A percentile compares a stretch with the other conserved stretches of the same genome.
Conservation (phyloP, 2,329 filamentous ascomycete species). For the Dryadomyces quercivorus region DNA sequence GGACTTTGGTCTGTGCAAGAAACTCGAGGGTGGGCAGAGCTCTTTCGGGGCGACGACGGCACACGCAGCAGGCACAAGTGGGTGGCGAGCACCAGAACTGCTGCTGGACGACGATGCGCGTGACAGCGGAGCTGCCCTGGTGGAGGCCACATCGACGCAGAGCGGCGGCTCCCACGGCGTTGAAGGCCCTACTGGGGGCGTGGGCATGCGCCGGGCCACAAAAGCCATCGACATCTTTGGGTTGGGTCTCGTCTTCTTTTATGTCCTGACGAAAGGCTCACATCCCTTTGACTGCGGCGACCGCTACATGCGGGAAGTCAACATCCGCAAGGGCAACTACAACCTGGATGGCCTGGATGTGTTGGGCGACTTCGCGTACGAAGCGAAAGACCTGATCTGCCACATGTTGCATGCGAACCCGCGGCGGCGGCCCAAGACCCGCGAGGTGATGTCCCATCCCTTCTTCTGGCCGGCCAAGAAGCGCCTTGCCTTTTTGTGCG, state of each 20-base stretch:
- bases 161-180: conserved; percentile 34
- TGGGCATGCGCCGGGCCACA: conserved; percentile 60
- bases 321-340: conserved; percentile 84
- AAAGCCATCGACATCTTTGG: conserved; percentile 97
- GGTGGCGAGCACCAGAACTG: conserved; percentile 92
- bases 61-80: conserved; percentile 83
- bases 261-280: conserved; percentile 83
- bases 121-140: conserved; percentile 28
- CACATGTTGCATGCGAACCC: conserved; percentile 58
- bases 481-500: conserved; percentile 82
- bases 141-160: conserved; percentile 38
- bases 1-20: conserved; percentile 96
- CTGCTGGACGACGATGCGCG: conserved; percentile 66
- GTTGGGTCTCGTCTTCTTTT: conserved; percentile 94
- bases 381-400: conserved; percentile 75
- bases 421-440: conserved; percentile 53
- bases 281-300: conserved; percentile 94
- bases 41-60: conserved; percentile 92
- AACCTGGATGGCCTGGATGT: conserved; percentile 58
- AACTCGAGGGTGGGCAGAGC: conserved; percentile 84
- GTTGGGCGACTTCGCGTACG: conserved; percentile 72
- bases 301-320: conserved; percentile 90
- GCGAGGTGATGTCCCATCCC: conserved; percentile 77
- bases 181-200: conserved; percentile 27
- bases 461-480: conserved; percentile 95